phyloP scores from a whole-genome alignment of 192 early-diverging fungal species.

The Haplosporangium gracile region DNA sequence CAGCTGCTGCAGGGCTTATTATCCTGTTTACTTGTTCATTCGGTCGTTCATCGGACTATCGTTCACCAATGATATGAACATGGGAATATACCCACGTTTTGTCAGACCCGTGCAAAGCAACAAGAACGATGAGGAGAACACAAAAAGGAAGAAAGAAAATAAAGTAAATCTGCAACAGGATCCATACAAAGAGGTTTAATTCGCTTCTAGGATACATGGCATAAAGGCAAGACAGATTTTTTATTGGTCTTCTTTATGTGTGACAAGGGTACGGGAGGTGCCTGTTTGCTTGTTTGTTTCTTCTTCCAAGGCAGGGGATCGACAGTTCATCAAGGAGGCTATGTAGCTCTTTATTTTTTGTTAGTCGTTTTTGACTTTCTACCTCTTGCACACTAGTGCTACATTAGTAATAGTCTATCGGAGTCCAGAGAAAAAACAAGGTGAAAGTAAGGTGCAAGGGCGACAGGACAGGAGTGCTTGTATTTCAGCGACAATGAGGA shows the following conservation, averaged over 20 bases:
- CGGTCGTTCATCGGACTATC: not conserved
- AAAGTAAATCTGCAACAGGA: not conserved
- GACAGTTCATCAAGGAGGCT: not conserved
- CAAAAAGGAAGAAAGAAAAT: not conserved
- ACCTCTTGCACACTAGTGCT: not conserved
- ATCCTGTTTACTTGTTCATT: not conserved
- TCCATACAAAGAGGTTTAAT: not conserved
- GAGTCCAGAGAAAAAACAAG: not conserved
- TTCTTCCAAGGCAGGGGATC: not conserved
- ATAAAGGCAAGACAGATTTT: conserved; percentile 1
- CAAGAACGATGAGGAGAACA: not conserved
- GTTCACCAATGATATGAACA: not conserved
- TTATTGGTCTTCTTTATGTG: not conserved
- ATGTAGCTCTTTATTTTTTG: not conserved
- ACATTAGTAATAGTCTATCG: not conserved
- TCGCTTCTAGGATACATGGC: not conserved
- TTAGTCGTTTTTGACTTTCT: not conserved
- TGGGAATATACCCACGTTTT: not conserved
- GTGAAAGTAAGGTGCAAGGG: not conserved
- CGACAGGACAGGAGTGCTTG: not conserved
- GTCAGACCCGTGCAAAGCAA: not conserved
- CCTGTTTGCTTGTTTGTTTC: not conserved
- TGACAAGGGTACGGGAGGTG: not conserved
- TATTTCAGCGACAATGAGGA: not conserved
- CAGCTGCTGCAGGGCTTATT: too few species aligned